Evolutionary conservation across 306 rosid genomes (phyloP).

Genomic region (Neltuma alba): DNA sequence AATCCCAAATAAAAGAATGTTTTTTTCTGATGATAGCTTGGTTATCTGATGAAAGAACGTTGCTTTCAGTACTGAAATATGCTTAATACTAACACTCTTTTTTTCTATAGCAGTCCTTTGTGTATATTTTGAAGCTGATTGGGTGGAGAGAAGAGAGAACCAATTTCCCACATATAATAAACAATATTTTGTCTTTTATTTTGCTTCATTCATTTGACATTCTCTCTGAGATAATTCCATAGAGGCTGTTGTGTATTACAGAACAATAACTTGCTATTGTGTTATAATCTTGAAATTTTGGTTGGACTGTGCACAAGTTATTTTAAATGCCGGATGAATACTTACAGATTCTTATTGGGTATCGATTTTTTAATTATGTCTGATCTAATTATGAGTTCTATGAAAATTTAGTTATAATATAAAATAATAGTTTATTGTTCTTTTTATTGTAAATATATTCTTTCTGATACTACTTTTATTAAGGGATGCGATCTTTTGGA

Average conservation of each 20-base stretch:
- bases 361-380: neutral
- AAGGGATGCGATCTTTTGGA: too few species aligned
- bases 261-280: slow-evolving; percentile 21
- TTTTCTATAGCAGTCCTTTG: too few species aligned
- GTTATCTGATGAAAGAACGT: too few species aligned
- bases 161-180: too few species aligned
- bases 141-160: too few species aligned
- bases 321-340: neutral
- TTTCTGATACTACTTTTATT: too few species aligned
- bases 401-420: neutral
- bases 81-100: too few species aligned
- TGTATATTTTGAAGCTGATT: too few species aligned
- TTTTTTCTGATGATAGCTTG: neutral
- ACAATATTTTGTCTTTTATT: slow-evolving; percentile 5
- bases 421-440: too few species aligned
- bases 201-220: slow-evolving; percentile 32
- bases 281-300: slow-evolving; percentile 20
- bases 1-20: neutral
- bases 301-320: neutral
- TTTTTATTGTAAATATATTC: too few species aligned
- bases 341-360: neutral
- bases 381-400: neutral
- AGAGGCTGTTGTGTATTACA: slow-evolving; percentile 25
- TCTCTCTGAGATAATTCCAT: slow-evolving; percentile 30
- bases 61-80: too few species aligned